These are phyloP conservation scores for Penicillium macrosclerotiorum DNA, from an alignment of 495 filamentous ascomycete genomes.

Conservation along the genomic window DNA sequence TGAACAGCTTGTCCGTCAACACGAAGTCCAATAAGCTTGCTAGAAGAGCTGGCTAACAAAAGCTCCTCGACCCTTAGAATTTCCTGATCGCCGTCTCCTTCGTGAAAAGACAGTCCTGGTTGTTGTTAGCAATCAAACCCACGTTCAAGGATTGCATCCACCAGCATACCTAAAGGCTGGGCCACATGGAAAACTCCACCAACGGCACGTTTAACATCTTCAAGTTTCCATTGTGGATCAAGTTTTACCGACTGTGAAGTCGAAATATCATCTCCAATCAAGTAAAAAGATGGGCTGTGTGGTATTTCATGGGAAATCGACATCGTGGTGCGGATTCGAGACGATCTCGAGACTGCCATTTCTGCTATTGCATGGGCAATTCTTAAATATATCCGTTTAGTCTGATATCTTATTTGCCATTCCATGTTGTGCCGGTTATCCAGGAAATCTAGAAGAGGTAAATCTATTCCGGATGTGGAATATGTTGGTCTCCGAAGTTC, in stretches of 20 bases:
- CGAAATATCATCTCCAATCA: slow-evolving; percentile 23
- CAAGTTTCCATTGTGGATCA: slow-evolving; percentile 23
- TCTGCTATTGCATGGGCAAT: not conserved
- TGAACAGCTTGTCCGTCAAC: slow-evolving; percentile 44
- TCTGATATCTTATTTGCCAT: not conserved
- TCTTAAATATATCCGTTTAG: not conserved
- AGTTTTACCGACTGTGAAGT: slow-evolving; percentile 17
- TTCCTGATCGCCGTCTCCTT: slow-evolving; percentile 16
- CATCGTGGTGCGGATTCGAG: not conserved
- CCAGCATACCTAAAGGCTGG: slow-evolving; percentile 17
- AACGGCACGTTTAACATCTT: slow-evolving; percentile 24
- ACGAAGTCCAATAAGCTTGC: slow-evolving; percentile 35
- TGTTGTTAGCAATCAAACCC: not conserved
- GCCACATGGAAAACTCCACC: slow-evolving; percentile 20
- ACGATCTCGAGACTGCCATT: not conserved
- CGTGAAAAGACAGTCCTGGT: slow-evolving; percentile 39
- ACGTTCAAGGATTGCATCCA: too few relatives aligned
- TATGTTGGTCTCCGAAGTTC: slow-evolving; percentile 3
- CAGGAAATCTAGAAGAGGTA: not conserved
- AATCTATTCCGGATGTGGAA: not conserved
- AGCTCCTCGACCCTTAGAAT: slow-evolving; percentile 29
- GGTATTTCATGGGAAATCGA: not conserved
- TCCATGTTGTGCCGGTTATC: not conserved
- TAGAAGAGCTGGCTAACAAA: slow-evolving; percentile 12
- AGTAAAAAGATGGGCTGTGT: slow-evolving; percentile 14